Evolutionary conservation across 2,329 filamentous ascomycete genomes (phyloP).

Genomic region (Xylaria sp.): DNA sequence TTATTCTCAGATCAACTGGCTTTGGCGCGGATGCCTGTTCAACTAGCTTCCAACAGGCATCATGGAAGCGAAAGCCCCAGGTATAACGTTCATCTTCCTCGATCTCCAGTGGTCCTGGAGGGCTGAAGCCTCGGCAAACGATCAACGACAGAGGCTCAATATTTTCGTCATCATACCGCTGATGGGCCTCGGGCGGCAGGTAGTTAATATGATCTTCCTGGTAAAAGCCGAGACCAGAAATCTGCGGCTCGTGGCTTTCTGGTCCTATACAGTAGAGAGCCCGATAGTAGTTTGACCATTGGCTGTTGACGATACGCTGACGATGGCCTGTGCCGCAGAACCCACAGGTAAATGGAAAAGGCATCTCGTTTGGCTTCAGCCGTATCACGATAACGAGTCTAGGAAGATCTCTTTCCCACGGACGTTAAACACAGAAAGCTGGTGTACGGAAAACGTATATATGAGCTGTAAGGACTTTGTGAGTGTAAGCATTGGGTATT

Average conservation of each 20-base stretch:
- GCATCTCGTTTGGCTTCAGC: neutral
- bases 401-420: neutral
- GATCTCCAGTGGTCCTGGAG: slow-evolving; percentile 33
- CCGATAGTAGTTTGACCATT: slow-evolving; percentile 42
- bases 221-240: slow-evolving; percentile 44
- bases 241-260: slow-evolving; percentile 30
- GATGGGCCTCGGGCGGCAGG: slow-evolving; percentile 39
- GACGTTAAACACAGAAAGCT: neutral
- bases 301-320: slow-evolving; percentile 21
- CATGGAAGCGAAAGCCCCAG: slow-evolving; percentile 47
- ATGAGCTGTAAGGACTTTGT: neutral
- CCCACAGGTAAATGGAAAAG: slow-evolving; percentile 32
- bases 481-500: neutral
- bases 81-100: slow-evolving; percentile 35
- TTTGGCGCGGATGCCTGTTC: slow-evolving; percentile 42
- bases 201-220: slow-evolving; percentile 28
- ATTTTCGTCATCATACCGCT: slow-evolving; percentile 39
- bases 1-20: slow-evolving; percentile 39
- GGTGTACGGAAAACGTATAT: neutral
- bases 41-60: slow-evolving; percentile 45
- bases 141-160: slow-evolving; percentile 35
- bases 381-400: neutral
- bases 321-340: slow-evolving; percentile 40
- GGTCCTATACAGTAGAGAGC: slow-evolving; percentile 43
- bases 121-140: slow-evolving; percentile 37